Conservation (phyloP, 2,329 filamentous ascomycete genomes). For the Penicillium occitanis region DNA sequence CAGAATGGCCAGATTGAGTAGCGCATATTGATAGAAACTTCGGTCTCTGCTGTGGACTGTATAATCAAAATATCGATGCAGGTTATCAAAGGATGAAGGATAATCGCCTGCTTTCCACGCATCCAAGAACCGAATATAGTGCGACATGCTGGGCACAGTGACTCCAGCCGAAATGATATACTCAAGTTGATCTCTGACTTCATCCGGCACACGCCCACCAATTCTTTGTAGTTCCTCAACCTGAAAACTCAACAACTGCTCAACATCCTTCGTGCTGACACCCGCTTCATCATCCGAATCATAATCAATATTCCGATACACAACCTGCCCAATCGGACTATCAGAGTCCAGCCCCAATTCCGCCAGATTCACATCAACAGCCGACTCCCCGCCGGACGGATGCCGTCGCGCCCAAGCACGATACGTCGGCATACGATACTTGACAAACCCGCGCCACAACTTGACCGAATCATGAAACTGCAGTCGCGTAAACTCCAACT, state of each 20-base stretch:
- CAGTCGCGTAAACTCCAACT: conserved; percentile 76
- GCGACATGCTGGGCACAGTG: conserved; percentile 68
- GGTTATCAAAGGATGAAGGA: conserved; percentile 80
- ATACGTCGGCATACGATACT: conserved; percentile 75
- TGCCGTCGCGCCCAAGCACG: conserved; percentile 58
- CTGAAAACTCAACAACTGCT: conserved; percentile 81
- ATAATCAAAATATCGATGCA: conserved; percentile 96
- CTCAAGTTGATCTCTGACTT: conserved; percentile 70
- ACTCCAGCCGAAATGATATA: conserved; percentile 66
- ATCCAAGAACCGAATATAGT: conserved; percentile 85
- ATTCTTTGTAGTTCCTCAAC: conserved; percentile 83
- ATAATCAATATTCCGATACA: conserved; percentile 51
- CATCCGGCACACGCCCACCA: conserved; percentile 73
- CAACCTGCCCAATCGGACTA: conserved; percentile 50
- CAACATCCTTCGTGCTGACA: conserved; percentile 76
- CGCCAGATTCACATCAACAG: conserved; percentile 64
- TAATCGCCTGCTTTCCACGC: conserved; percentile 91
- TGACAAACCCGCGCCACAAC: conserved; percentile 80
- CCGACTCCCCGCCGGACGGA: conserved; percentile 44
- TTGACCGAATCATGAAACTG: conserved; percentile 75
- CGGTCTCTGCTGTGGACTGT: conserved; percentile 83
- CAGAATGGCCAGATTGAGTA: conserved; percentile 88
- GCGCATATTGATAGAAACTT: conserved; percentile 88
- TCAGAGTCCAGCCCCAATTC: conserved; percentile 57
- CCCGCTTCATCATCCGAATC: conserved; percentile 42